phyloP scores from a whole-genome alignment of 441 rosid species.

The Francoa sonchifolia region DNA sequence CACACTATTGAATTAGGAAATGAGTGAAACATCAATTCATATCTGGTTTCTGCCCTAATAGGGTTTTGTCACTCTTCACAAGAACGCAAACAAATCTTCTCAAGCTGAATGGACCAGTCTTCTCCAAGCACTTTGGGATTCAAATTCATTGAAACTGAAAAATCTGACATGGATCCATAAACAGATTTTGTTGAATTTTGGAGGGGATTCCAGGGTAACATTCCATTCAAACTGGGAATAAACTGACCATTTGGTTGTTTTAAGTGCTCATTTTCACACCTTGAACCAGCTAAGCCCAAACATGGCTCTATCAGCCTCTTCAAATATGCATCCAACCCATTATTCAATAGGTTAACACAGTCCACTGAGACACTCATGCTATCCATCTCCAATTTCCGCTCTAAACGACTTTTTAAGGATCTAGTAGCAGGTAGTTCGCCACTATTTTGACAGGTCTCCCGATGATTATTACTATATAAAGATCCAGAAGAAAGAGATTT shows the following conservation, averaged over 20 bases:
- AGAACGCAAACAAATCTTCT: slow-evolving; percentile 35
- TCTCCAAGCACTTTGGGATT: slow-evolving; percentile 66
- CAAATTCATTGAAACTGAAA: slow-evolving; percentile 49
- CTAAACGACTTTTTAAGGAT: slow-evolving; percentile 42
- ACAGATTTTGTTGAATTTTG: slow-evolving; percentile 16
- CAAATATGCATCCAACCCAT: slow-evolving; percentile 46
- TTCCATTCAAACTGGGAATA: slow-evolving; percentile 10
- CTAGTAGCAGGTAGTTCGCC: slow-evolving; percentile 61
- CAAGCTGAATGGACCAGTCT: slow-evolving; percentile 62
- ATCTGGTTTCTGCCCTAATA: slow-evolving; percentile 10
- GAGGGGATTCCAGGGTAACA: slow-evolving; percentile 8
- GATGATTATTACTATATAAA: no score
- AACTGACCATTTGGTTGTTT: slow-evolving; percentile 12
- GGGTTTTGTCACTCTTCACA: slow-evolving; percentile 26
- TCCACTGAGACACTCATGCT: slow-evolving; percentile 37
- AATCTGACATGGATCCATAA: slow-evolving; percentile 38
- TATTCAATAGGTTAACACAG: slow-evolving; percentile 53
- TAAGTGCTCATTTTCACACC: slow-evolving; percentile 18
- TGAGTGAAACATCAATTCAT: neutral
- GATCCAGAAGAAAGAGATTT: slow-evolving; percentile 1
- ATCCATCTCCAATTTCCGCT: slow-evolving; percentile 45
- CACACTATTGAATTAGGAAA: neutral
- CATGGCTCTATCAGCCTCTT: slow-evolving; percentile 61
- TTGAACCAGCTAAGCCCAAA: slow-evolving; percentile 35
- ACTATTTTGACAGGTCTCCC: slow-evolving; percentile 36